Percentiles rank a stretch among this genome's conserved stretches.
Conservation (phyloP, 768 basidiomycete genomes). For the Rubroboletus satanas region DNA sequence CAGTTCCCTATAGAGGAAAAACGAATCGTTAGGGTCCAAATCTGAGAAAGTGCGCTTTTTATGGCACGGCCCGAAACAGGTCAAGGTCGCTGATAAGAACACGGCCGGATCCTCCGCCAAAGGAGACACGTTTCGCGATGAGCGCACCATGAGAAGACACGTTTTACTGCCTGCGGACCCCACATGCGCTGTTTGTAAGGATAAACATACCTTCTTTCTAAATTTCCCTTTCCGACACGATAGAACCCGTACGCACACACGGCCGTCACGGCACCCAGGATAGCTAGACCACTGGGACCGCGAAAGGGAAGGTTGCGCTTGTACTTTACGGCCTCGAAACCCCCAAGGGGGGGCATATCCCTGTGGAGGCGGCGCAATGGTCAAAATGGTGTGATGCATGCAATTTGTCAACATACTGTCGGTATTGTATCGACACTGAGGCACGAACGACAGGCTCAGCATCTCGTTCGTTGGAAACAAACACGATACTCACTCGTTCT, state of each 20-base stretch:
- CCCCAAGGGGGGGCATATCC: conserved; percentile 93
- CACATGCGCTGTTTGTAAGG: conserved; percentile 19
- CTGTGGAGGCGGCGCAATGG: conserved; percentile 39
- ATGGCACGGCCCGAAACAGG: conserved; percentile 40
- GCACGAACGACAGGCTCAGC: not conserved
- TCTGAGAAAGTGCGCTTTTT: conserved; percentile 39
- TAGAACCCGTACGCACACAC: conserved; percentile 92
- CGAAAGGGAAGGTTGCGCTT: conserved; percentile 91
- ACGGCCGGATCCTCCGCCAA: conserved; percentile 46
- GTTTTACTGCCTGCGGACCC: conserved; percentile 65
- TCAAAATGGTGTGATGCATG: conserved; percentile 6
- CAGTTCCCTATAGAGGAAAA: conserved; percentile 69
- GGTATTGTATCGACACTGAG: conserved; percentile 27
- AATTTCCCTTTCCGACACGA: conserved; percentile 82
- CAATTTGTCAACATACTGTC: conserved; percentile 25
- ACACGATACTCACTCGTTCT: conserved; percentile 18
- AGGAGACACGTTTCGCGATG: conserved; percentile 63
- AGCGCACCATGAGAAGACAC: conserved; percentile 56
- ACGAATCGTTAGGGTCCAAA: conserved; percentile 35
- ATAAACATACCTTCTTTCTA: conserved; percentile 82
- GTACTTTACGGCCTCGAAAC: conserved; percentile 91
- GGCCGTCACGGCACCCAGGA: conserved; percentile 82
- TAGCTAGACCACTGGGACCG: conserved; percentile 78
- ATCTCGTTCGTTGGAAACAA: not conserved
- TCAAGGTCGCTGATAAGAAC: conserved; percentile 41